Base-by-base conservation (phyloP, 176 grass and related monocot species). In the Musa beccarii region DNA sequence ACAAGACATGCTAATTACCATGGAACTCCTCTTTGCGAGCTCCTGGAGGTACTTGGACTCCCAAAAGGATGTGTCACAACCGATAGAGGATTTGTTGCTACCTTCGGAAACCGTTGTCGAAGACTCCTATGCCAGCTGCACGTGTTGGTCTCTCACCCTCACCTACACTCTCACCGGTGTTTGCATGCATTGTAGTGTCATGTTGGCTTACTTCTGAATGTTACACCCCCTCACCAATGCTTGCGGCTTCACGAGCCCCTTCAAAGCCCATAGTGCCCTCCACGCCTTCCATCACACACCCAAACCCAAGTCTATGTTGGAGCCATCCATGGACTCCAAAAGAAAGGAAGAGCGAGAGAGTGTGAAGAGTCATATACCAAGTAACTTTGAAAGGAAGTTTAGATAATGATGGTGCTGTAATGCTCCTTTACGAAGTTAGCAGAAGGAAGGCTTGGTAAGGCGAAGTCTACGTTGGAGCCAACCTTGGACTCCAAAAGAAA, bases 131-230 rank as follows among this genome's bases (percentile, higher is more conserved):
- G 88, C 88, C 53, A 93, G 82, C 12, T 90, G 87, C 71, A 93
- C 76, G 16, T 88, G 84, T 79, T 93, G 94, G 90, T 97, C 94
- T 8, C 94, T 66, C 3, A 93, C 86, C 1, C 88, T 88, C 12
- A 86, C 90, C 82, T 93, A 90, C 15, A 97, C 90, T 52, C 90
- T 76, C 9, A 93, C 86, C 53, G 93, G 86, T 8, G 90, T 90
- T 78, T 98, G 94, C 90, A 98, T 93, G 84, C 94, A 91, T 22
- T 90, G 83, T 8, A 98, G 86, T 70, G 94, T 93, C 90, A 93
- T 91, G 78, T 93, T 91, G 54, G 94, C 94, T 70, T 93, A 90
- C 72, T 91, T 98, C 19, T 90, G 77, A 43, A 98, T 90, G 74
- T 98, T 98, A 84, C 93, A 90, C 8, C 94, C 90, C 8, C 94